Conservation (phyloP, 495 filamentous ascomycete species). For the Chaetomium fimeti region DNA sequence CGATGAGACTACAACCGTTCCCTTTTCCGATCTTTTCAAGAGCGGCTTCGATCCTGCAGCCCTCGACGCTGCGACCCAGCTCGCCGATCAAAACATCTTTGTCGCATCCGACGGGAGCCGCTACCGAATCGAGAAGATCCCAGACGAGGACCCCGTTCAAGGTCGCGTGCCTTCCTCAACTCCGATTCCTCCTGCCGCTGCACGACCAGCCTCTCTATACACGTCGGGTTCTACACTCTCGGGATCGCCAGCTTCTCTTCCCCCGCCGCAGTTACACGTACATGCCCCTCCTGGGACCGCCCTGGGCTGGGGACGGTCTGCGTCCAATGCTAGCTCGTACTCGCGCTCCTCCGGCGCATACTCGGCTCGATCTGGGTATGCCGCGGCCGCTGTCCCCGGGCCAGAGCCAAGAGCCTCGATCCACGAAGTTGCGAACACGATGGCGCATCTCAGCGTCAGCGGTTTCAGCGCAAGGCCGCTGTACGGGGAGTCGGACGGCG, state of each 20-base stretch:
- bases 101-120: constrained; percentile 34
- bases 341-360: constrained; percentile 21
- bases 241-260: not conserved
- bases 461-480: constrained; percentile 34
- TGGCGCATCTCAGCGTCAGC: constrained; percentile 27
- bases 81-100: constrained; percentile 35
- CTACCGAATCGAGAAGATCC: constrained; percentile 35
- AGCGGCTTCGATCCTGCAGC: constrained; percentile 34
- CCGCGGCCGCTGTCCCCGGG: constrained; percentile 9
- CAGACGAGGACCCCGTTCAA: constrained; percentile 11
- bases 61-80: constrained; percentile 34
- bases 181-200: constrained; percentile 2
- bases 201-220: not conserved
- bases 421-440: constrained; percentile 30
- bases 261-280: constrained; percentile 4
- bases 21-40: constrained; percentile 37
- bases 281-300: constrained; percentile 16
- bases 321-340: constrained; percentile 27
- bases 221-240: not conserved
- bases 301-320: constrained; percentile 26
- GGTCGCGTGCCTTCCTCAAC: constrained; percentile 17
- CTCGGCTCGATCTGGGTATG: constrained; percentile 14
- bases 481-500: constrained; percentile 36
- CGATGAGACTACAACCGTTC: constrained; percentile 30
- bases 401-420: constrained; percentile 18